Conservation (phyloP, 2,329 filamentous ascomycete genomes). For the Cercospora sp. region DNA sequence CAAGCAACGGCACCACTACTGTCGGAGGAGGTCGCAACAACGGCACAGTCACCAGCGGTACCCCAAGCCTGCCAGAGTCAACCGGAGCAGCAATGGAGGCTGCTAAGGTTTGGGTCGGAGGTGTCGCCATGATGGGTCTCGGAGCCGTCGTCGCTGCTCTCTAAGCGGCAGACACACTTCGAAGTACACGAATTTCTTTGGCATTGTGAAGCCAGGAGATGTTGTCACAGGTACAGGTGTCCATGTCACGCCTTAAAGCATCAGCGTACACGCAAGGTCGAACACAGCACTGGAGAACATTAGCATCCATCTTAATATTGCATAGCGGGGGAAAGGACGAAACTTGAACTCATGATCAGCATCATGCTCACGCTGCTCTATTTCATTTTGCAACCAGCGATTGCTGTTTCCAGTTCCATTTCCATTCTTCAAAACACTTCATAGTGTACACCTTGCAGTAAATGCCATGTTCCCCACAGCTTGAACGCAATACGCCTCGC, state of each 20-base stretch:
- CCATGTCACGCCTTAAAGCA: not conserved
- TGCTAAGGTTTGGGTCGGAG: slow-evolving; percentile 49
- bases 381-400: not conserved
- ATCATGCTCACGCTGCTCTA: not conserved
- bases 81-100: slow-evolving; percentile 38
- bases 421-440: not conserved
- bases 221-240: too few relatives aligned
- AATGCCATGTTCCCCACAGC: not conserved
- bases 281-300: not conserved
- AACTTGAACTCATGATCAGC: not conserved
- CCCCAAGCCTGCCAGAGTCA: not conserved
- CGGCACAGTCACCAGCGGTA: not conserved
- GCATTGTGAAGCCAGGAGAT: not conserved
- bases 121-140: slow-evolving; percentile 41
- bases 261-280: not conserved
- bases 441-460: not conserved
- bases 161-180: not conserved
- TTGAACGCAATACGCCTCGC: not conserved
- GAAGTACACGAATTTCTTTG: not conserved
- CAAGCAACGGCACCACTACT: not conserved
- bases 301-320: not conserved
- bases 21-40: slow-evolving; percentile 2
- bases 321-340: not conserved
- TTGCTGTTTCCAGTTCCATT: not conserved
- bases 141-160: slow-evolving; percentile 25